These are phyloP conservation scores for Dillenia suffruticosa DNA, from an alignment of 164 flowering plant species.

Conservation along the genomic window DNA sequence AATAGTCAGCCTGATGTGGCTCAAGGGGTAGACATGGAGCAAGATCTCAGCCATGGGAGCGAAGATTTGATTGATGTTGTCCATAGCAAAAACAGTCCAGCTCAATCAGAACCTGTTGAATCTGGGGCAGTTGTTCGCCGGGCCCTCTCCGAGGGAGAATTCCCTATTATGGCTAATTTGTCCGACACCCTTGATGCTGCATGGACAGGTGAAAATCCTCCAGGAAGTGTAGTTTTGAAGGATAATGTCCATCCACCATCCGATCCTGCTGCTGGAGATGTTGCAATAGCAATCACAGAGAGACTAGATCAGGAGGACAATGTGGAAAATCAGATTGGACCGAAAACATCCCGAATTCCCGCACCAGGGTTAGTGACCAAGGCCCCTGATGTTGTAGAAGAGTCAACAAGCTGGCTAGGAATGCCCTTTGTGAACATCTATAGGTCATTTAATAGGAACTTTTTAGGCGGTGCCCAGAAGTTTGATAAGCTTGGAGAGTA, in stretches of 20 bases:
- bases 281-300: conserved; percentile 19
- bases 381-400: conserved; percentile 46
- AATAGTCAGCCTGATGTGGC: conserved; percentile 12
- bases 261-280: conserved; percentile 32
- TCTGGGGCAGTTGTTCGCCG: conserved; percentile 36
- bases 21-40: conserved; percentile 18
- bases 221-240: conserved; percentile 25
- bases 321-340: conserved; percentile 30
- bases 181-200: conserved; percentile 92
- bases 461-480: conserved; percentile 40
- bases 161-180: conserved; percentile 43
- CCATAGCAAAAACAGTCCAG: conserved; percentile 15
- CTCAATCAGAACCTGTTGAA: conserved; percentile 29
- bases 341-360: conserved; percentile 25
- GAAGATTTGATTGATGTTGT: conserved; percentile 18
- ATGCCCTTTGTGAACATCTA: conserved; percentile 70
- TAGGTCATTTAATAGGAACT: conserved; percentile 51
- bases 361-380: conserved; percentile 28
- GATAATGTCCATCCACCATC: conserved; percentile 21
- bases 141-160: conserved; percentile 66
- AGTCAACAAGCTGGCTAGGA: conserved; percentile 55
- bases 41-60: conserved; percentile 14
- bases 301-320: conserved; percentile 32
- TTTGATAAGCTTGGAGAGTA: conserved; percentile 52
- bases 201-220: conserved; percentile 81